Base-by-base conservation (phyloP, 202 grass and related monocot genomes). In the Carex arenaria region DNA sequence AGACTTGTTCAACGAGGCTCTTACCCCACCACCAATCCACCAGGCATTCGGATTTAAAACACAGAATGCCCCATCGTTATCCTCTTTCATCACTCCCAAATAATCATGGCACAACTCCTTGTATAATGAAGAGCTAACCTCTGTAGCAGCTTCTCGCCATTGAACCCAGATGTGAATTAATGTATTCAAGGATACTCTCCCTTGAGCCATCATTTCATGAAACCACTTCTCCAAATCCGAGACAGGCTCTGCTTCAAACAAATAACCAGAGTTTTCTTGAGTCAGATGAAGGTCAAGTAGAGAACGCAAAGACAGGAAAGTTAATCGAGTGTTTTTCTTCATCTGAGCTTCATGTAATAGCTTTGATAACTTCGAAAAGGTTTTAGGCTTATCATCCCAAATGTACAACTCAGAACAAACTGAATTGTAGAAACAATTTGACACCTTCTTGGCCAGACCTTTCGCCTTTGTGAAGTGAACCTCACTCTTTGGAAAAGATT, bases 261-360 rank as follows among this genome's bases (percentile, higher is more conserved):
- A 51, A 40, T 87, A 94, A n/a, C 14, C 52, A 64, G 63, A 81
- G 1, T 15, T 59, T 63, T 74, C 74, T 61, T 42, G 47, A 7
- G 72, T 65, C 40, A 94, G 64, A 77, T 91, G 92, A 82, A 82
- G 51, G 80, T 97, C 94, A 55, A 97, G 89, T 55, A 94, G 75
- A 4, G 6, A 67, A 52, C 88, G 92, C 38, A 82, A 45, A 67
- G 84, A 56, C 78, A 94, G 64, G 78, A 93, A 34, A 61, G 87
- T 82, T 0, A 86, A 23, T 3, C 87, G 81, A 56, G 94, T 62
- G 72, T 88, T 87, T 59, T 13, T 6, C 66, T 82, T 71, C 60
- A 89, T 88, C 19, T 64, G 67, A 6, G 84, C 67, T n/a, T 88
- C 85, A 87, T 78, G 26, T 64, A 94, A 87, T 26, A 73, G 45